Evolutionary conservation across 2,329 filamentous ascomycete genomes (phyloP).

Genomic region (Scytalidium lignicola): DNA sequence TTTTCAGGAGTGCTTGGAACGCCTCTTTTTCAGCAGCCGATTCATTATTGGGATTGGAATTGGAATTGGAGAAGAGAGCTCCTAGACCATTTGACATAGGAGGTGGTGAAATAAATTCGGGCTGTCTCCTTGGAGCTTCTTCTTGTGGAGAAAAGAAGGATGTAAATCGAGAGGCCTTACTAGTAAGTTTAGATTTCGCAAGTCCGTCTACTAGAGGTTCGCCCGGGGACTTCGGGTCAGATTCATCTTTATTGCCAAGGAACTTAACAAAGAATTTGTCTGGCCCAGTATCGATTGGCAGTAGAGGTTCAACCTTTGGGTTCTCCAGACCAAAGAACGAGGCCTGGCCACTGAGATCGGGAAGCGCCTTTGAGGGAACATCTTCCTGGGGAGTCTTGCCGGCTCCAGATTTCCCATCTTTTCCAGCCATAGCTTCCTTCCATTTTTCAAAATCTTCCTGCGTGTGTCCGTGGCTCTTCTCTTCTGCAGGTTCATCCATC

Average conservation of each 20-base stretch:
- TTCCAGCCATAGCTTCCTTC: slow-evolving; percentile 71
- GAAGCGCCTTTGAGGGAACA: slow-evolving; percentile 22
- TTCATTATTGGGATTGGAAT: slow-evolving; percentile 15
- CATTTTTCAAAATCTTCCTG: slow-evolving; percentile 91
- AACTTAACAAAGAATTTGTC: slow-evolving; percentile 72
- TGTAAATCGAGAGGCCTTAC: slow-evolving; percentile 79
- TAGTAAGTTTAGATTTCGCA: slow-evolving; percentile 48
- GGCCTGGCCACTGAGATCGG: slow-evolving; percentile 36
- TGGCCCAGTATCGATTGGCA: slow-evolving; percentile 58
- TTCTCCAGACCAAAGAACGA: slow-evolving; percentile 37
- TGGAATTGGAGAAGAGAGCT: slow-evolving; percentile 16
- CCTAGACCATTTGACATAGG: slow-evolving; percentile 26
- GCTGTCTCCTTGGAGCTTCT: slow-evolving; percentile 43
- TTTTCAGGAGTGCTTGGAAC: slow-evolving; percentile 75
- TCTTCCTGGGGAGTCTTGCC: slow-evolving; percentile 30
- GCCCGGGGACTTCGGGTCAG: slow-evolving; percentile 29
- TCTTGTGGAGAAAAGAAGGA: slow-evolving; percentile 67
- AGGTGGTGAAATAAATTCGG: slow-evolving; percentile 45
- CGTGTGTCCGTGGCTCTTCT: slow-evolving; percentile 67
- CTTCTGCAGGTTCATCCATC: slow-evolving; percentile 71
- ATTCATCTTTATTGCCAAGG: slow-evolving; percentile 43
- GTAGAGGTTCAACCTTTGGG: slow-evolving; percentile 48
- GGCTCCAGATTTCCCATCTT: slow-evolving; percentile 17
- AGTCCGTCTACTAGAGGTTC: slow-evolving; percentile 39
- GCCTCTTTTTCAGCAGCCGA: slow-evolving; percentile 70